Evolutionary conservation across 768 basidiomycete genomes (phyloP).

Genomic region (Lepiota venenata): DNA sequence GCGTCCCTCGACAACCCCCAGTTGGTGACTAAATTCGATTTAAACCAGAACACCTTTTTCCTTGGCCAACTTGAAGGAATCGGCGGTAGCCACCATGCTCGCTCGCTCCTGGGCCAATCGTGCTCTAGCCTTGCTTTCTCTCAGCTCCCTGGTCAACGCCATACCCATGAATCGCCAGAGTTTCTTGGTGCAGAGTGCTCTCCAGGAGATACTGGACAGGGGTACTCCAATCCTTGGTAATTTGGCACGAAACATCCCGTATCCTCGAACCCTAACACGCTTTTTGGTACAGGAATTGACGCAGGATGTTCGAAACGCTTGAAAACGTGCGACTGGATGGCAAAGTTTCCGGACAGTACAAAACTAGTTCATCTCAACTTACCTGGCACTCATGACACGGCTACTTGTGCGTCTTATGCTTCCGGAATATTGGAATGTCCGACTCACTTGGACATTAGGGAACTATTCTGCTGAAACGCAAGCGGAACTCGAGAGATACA

Average conservation of each 20-base stretch:
- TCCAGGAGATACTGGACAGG: conserved; percentile 6
- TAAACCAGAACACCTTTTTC: too few relatives aligned
- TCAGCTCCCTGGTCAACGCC: neutral
- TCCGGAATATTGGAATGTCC: neutral
- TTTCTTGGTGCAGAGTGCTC: neutral
- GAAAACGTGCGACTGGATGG: conserved; percentile 45
- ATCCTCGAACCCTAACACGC: too few relatives aligned
- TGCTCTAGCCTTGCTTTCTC: neutral
- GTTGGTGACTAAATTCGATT: too few relatives aligned
- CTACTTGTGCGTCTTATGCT: conserved; percentile 32
- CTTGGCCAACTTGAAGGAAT: neutral
- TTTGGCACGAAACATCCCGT: neutral
- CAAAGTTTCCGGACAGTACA: conserved; percentile 36
- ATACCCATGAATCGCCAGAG: neutral
- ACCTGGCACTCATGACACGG: conserved; percentile 50
- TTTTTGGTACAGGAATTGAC: conserved; percentile 26
- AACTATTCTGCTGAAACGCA: conserved; percentile 42
- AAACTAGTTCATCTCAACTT: conserved; percentile 45
- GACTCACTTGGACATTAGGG: conserved; percentile 25
- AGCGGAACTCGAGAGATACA: conserved; percentile 38
- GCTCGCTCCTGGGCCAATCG: neutral
- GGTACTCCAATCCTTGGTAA: conserved; percentile 7
- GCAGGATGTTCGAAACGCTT: conserved; percentile 27
- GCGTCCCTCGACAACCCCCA: neutral
- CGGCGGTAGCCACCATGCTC: neutral